phyloP scores from a whole-genome alignment of 192 early-diverging fungal genomes.

The Backusella liffmaniae region DNA sequence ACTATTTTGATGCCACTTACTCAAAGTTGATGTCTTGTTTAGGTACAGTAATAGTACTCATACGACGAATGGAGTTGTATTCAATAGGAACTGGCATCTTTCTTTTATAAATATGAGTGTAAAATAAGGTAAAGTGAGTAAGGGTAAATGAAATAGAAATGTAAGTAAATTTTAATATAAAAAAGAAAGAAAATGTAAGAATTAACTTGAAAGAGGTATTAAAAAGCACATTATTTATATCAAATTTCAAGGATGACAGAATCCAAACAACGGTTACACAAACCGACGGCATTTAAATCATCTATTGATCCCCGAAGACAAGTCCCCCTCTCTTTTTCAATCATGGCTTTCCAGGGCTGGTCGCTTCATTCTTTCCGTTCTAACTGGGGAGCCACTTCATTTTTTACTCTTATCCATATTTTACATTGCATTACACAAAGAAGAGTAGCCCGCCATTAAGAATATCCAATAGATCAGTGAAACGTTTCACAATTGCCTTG shows the following conservation, averaged over 20 bases:
- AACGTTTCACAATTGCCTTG: not conserved
- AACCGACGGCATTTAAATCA: not conserved
- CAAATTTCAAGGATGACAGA: not conserved
- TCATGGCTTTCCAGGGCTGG: not conserved
- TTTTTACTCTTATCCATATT: not conserved
- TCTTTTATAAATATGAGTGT: not conserved
- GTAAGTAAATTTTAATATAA: conserved; percentile 2
- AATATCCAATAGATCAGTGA: not conserved
- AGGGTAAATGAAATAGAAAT: not conserved
- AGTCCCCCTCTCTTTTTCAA: not conserved
- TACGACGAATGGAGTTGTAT: conserved; percentile 25
- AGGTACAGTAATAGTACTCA: conserved; percentile 32
- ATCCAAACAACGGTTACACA: not conserved
- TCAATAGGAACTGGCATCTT: conserved; percentile 40
- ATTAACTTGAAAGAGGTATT: conserved; percentile 18
- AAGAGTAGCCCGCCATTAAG: not conserved
- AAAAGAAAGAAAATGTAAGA: not conserved
- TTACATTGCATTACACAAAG: conserved; percentile 1
- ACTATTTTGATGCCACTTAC: conserved; percentile 21
- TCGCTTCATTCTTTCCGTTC: not conserved
- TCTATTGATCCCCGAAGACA: conserved; percentile 1
- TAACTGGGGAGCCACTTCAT: not conserved
- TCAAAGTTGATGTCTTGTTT: conserved; percentile 40
- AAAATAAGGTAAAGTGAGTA: not conserved
- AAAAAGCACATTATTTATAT: not conserved